Evolutionary conservation across 2,329 filamentous ascomycete species (phyloP).

Genomic region (Pseudodiploospora longispora): DNA sequence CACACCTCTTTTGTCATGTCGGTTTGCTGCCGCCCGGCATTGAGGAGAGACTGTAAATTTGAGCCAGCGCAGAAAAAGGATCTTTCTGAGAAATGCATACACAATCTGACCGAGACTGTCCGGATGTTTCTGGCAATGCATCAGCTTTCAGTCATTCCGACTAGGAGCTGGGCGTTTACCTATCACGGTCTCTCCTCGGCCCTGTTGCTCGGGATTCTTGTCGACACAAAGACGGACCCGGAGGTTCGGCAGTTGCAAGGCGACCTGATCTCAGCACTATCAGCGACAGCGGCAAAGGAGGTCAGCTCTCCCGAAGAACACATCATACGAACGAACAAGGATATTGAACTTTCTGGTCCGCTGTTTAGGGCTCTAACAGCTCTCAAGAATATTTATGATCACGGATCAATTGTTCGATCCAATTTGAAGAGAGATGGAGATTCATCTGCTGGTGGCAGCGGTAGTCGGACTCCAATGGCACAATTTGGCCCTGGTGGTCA

Average conservation of each 20-base stretch:
- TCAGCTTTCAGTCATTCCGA: constrained; percentile 57
- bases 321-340: constrained; percentile 47
- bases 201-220: constrained; percentile 53
- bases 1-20: constrained; percentile 60
- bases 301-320: constrained; percentile 44
- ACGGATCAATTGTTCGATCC: constrained; percentile 48
- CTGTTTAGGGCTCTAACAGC: constrained; percentile 53
- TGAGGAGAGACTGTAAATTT: constrained; percentile 47
- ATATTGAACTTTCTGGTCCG: constrained; percentile 55
- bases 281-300: constrained; percentile 56
- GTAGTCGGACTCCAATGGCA: constrained; percentile 33
- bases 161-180: constrained; percentile 59
- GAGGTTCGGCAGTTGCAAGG: constrained; percentile 57
- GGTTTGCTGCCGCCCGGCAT: constrained; percentile 54
- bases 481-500: constrained; percentile 17
- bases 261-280: constrained; percentile 55
- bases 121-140: constrained; percentile 64
- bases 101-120: constrained; percentile 56
- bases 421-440: constrained; percentile 42
- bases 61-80: constrained; percentile 43
- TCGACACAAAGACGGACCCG: constrained; percentile 54
- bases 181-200: constrained; percentile 60
- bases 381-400: constrained; percentile 58
- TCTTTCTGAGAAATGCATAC: constrained; percentile 51
- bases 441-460: constrained; percentile 37